Evolutionary conservation across 1,139 yeast genomes (phyloP).

Genomic region (Arxiozyma bovina): DNA sequence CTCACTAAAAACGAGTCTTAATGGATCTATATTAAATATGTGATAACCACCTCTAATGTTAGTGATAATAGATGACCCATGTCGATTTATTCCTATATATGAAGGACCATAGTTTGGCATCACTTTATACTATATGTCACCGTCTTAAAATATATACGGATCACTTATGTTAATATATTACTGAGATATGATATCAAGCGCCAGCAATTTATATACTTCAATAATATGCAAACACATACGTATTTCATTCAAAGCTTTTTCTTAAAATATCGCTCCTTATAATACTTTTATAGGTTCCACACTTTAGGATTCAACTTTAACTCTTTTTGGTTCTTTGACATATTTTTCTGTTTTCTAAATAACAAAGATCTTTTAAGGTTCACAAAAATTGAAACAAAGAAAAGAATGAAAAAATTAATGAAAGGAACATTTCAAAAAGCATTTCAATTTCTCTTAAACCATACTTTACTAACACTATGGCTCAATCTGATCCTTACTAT

Average conservation of each 20-base stretch:
- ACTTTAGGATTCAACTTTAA: too few species aligned
- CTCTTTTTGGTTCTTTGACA: too few species aligned
- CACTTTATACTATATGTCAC: background rate
- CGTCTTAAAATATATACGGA: background rate
- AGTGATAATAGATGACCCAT: background rate
- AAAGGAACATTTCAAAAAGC: too few species aligned
- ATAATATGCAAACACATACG: too few species aligned
- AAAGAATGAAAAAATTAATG: background rate
- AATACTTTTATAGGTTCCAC: too few species aligned
- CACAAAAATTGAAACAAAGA: too few species aligned
- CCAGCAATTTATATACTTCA: background rate
- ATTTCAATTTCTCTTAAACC: background rate
- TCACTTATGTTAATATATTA: background rate
- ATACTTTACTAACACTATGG: too few species aligned
- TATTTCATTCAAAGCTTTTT: too few species aligned
- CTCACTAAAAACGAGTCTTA: constrained; percentile 63
- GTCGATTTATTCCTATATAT: constrained; percentile 1
- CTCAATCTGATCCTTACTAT: too few species aligned
- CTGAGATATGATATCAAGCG: background rate
- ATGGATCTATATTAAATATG: constrained; percentile 81
- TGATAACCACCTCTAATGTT: constrained; percentile 44
- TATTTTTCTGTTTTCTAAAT: background rate
- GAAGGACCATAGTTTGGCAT: background rate
- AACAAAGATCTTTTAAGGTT: too few species aligned
- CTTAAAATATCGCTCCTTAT: too few species aligned